Percentiles rank a stretch among this genome's conserved stretches.
Evolutionary conservation across 192 early-diverging fungal species (phyloP).

Genomic region (Backusella morwellensis): DNA sequence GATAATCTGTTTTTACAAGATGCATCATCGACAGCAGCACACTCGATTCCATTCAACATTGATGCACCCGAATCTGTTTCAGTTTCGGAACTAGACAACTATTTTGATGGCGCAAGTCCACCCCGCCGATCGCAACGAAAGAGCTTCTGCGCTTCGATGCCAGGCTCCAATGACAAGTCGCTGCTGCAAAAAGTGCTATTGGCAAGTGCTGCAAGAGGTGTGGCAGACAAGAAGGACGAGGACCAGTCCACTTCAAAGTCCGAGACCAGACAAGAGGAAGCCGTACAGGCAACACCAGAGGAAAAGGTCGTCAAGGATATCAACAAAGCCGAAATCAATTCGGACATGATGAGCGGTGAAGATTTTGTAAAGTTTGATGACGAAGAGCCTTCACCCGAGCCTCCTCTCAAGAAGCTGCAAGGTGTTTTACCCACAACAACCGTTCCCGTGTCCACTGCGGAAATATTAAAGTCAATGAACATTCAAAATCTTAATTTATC

Average conservation of each 20-base stretch:
- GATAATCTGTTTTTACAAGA: slow-evolving; percentile 30
- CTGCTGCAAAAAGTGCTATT: slow-evolving; percentile 30
- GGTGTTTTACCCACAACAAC: not conserved
- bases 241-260: not conserved
- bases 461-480: slow-evolving; percentile 27
- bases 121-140: slow-evolving; percentile 3
- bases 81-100: slow-evolving; percentile 36
- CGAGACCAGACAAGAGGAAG: slow-evolving; percentile 19
- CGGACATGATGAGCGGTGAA: slow-evolving; percentile 9
- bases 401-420: not conserved
- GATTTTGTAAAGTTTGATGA: slow-evolving; percentile 34
- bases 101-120: slow-evolving; percentile 11
- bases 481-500: slow-evolving; percentile 29
- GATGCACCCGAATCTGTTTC: slow-evolving; percentile 36
- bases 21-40: slow-evolving; percentile 3
- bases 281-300: slow-evolving; percentile 24
- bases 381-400: slow-evolving; percentile 10
- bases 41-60: slow-evolving; percentile 24
- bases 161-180: slow-evolving; percentile 18
- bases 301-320: slow-evolving; percentile 29
- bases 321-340: slow-evolving; percentile 17
- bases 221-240: not conserved
- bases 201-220: slow-evolving; percentile 22
- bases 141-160: not conserved
- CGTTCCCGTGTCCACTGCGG: slow-evolving; percentile 11